Base-by-base conservation (phyloP, 495 filamentous ascomycete genomes). In the Sphaerosporella brunnea region DNA sequence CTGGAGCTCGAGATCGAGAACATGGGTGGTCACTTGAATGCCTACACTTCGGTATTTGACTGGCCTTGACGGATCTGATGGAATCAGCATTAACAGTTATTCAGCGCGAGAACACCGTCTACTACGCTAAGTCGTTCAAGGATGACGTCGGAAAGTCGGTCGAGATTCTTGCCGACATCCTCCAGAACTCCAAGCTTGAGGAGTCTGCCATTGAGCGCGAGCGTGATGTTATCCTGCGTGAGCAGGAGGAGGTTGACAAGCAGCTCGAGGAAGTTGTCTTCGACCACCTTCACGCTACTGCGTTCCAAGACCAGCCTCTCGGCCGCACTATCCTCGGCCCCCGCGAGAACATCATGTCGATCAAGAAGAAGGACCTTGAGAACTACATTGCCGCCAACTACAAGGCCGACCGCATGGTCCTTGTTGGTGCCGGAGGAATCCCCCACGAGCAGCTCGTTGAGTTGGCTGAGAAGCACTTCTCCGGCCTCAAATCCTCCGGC, bases 361-460 rank as follows among this genome's bases (percentile, higher is more conserved):
- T 99, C 69, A 75, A 81, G 62, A 78, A 84, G 48, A 73, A 81
- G 57, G 88, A 99, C 67, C 73, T 99, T 53, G 67, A 71, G 60
- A 79, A 81, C 68, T 99, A 96, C 72, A 96, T 99, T n/a, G 90
- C 90, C 71, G 83, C 77, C 68, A 99, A 99, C 74, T 99, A 99
- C 73, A 93, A 83, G 36, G 87, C 92, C 49, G 90, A 99, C 69
- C 85, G 92, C 60, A 99, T 96, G 88, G 90, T 99, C 39, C 79
- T 99, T 37, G 92, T 93, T 53, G 90, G 87, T 62, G 77, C 92
- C 47, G 90, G 90, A 63, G 90, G 90, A 53, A 72, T 96, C 58
- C 86, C 92, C 50, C 90, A 99, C 69, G 69, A 84, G 62, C 70
- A 93, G 68, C 77, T 99, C 39, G 90, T 99, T 52, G 79, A 86